Evolutionary conservation across 2,329 filamentous ascomycete genomes (phyloP).

Genomic region (Phialophora macrospora): DNA sequence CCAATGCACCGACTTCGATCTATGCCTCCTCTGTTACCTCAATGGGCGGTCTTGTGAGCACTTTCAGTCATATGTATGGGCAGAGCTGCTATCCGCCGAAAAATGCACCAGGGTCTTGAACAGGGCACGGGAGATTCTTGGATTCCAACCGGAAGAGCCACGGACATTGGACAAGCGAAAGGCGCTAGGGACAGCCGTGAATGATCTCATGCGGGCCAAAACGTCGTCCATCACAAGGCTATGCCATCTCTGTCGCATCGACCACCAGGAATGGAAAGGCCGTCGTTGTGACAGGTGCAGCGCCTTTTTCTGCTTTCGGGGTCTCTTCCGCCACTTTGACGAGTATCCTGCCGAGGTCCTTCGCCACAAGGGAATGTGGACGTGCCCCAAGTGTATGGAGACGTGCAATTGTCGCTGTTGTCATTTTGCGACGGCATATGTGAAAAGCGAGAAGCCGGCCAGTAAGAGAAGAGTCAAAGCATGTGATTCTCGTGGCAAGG

Average conservation of each 20-base stretch:
- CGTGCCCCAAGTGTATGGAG: conserved; percentile 45
- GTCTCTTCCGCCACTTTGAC: conserved; percentile 47
- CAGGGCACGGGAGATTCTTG: conserved; percentile 40
- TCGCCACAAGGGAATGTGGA: conserved; percentile 42
- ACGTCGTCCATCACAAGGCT: conserved; percentile 38
- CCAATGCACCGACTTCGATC: conserved; percentile 46
- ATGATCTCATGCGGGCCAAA: conserved; percentile 42
- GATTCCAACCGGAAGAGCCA: conserved; percentile 39
- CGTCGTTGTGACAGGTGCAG: conserved; percentile 43
- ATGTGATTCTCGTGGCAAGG: conserved; percentile 43
- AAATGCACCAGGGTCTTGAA: conserved; percentile 41
- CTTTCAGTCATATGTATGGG: conserved; percentile 44
- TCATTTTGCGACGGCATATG: conserved; percentile 44
- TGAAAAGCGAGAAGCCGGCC: conserved; percentile 44
- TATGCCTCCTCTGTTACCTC: conserved; percentile 46
- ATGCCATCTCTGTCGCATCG: conserved; percentile 47
- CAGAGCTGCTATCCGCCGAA: conserved; percentile 43
- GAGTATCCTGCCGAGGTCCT: conserved; percentile 43
- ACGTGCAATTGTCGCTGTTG: conserved; percentile 47
- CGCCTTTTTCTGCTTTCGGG: conserved; percentile 47
- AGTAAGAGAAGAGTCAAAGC: conserved; percentile 44
- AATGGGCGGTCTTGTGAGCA: conserved; percentile 47
- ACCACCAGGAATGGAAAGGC: conserved; percentile 46
- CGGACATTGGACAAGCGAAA: conserved; percentile 37
- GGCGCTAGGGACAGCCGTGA: conserved; percentile 42